phyloP scores from a whole-genome alignment of 257 asterid species.

The Linderniella brevidens region DNA sequence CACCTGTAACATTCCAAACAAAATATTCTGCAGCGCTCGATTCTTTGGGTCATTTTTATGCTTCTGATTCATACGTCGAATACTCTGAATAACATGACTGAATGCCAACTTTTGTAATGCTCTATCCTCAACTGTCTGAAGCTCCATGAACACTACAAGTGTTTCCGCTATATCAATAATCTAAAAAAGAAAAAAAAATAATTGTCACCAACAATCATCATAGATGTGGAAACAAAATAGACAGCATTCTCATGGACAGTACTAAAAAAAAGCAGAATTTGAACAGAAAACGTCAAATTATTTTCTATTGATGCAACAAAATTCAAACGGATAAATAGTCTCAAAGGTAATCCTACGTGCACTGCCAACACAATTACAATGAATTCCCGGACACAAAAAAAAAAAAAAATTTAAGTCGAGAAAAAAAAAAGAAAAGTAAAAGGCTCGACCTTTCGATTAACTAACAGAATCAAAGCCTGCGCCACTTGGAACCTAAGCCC shows the following conservation, averaged over 20 bases:
- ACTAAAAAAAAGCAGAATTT: background rate
- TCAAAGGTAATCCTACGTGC: too few species aligned
- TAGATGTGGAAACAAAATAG: conserved; percentile 1
- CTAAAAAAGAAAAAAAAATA: conserved; percentile 16
- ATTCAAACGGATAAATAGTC: too few species aligned
- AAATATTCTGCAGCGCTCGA: conserved; percentile 55
- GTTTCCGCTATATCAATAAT: conserved; percentile 49
- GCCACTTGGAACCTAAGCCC: conserved; percentile 52
- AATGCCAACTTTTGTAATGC: conserved; percentile 45
- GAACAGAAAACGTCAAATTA: too few species aligned
- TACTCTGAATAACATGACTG: conserved; percentile 54
- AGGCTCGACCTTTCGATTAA: conserved; percentile 45
- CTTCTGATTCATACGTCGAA: conserved; percentile 69
- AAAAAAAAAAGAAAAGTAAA: background rate
- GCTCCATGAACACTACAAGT: conserved; percentile 76
- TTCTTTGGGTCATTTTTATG: conserved; percentile 76
- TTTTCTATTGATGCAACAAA: too few species aligned
- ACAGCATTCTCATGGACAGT: background rate
- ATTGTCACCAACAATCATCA: conserved; percentile 8
- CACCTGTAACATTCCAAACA: conserved; percentile 78
- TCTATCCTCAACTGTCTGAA: conserved; percentile 71
- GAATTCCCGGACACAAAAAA: background rate
- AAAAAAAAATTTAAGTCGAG: background rate
- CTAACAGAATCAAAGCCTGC: conserved; percentile 60
- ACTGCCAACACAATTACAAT: background rate